Evolutionary conservation across 2,329 filamentous ascomycete species (phyloP).

Genomic region (Arthrinium puccinioides): DNA sequence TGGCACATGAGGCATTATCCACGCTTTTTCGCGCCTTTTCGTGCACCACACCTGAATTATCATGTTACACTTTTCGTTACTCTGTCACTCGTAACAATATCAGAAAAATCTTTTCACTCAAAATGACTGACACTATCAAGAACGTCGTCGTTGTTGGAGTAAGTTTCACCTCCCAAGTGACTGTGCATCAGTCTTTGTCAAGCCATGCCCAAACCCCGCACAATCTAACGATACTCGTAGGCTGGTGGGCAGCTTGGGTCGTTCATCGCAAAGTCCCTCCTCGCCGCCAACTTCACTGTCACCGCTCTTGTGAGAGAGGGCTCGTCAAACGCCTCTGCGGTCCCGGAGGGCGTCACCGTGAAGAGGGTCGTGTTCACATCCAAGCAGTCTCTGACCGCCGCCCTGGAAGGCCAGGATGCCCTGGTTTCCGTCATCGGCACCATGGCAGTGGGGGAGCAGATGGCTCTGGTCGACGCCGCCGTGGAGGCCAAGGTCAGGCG

Average conservation of each 20-base stretch:
- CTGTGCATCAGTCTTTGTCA: neutral
- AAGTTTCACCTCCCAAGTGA: neutral
- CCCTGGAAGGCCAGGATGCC: conserved; percentile 46
- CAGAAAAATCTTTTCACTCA: no score
- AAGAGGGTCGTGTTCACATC: conserved; percentile 39
- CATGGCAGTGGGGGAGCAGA: conserved; percentile 34
- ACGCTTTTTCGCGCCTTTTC: no score
- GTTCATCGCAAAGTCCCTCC: conserved; percentile 17
- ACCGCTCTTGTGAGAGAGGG: conserved; percentile 40
- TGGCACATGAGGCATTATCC: no score
- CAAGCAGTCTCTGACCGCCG: conserved; percentile 32
- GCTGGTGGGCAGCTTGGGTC: conserved; percentile 23
- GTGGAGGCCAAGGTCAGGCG: conserved; percentile 48
- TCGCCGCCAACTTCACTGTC: conserved; percentile 33
- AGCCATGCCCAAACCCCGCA: neutral
- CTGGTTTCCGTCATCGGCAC: conserved; percentile 42
- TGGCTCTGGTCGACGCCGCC: conserved; percentile 45
- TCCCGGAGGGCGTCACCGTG: conserved; percentile 29
- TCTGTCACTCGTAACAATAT: no score
- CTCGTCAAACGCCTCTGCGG: conserved; percentile 24
- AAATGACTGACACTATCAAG: no score
- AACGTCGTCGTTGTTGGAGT: conserved; percentile 6
- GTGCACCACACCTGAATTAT: no score
- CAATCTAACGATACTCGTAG: no score
- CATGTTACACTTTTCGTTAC: no score